Percentiles rank a stretch among this genome's conserved stretches.
Evolutionary conservation across 345 rosid species (phyloP).

Genomic region (Jatropha curcas): DNA sequence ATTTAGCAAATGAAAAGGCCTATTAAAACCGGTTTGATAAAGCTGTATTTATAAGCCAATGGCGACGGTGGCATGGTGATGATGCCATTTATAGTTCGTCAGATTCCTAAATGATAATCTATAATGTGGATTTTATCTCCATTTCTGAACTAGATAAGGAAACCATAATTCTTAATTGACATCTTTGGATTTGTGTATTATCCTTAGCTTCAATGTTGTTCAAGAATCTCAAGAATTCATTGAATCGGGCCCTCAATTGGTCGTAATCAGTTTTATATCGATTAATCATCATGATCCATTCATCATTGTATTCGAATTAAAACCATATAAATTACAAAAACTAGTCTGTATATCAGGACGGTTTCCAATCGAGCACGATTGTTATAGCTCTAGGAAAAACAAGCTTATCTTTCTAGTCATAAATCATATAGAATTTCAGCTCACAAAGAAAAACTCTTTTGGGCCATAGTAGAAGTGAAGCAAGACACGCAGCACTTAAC

Average conservation of each 20-base stretch:
- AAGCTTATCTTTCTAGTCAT: too few relatives aligned
- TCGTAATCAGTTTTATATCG: too few relatives aligned
- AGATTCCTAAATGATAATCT: conserved; percentile 25
- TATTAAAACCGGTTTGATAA: conserved; percentile 37
- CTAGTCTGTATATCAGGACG: conserved; percentile 47
- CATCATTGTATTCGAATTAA: too few relatives aligned
- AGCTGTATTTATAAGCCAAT: conserved; percentile 39
- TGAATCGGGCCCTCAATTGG: conserved; percentile 57
- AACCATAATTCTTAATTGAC: conserved; percentile 31
- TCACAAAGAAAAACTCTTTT: conserved; percentile 40
- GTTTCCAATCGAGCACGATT: conserved; percentile 24
- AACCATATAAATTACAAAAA: conserved; percentile 51
- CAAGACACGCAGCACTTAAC: conserved; percentile 51
- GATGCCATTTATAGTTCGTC: too few relatives aligned
- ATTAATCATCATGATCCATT: too few relatives aligned
- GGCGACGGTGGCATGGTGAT: conserved; percentile 29
- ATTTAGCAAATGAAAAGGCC: conserved; percentile 64
- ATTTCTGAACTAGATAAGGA: conserved; percentile 41
- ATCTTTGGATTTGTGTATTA: conserved; percentile 52
- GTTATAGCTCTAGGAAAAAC: conserved; percentile 60
- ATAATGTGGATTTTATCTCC: conserved; percentile 41
- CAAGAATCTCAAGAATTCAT: conserved; percentile 51
- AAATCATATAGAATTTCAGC: too few relatives aligned
- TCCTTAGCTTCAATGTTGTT: conserved; percentile 30
- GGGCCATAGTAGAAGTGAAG: conserved; percentile 32